These are phyloP conservation scores for Selenicereus undatus DNA, from an alignment of 148 eudicot species.

Conservation along the genomic window DNA sequence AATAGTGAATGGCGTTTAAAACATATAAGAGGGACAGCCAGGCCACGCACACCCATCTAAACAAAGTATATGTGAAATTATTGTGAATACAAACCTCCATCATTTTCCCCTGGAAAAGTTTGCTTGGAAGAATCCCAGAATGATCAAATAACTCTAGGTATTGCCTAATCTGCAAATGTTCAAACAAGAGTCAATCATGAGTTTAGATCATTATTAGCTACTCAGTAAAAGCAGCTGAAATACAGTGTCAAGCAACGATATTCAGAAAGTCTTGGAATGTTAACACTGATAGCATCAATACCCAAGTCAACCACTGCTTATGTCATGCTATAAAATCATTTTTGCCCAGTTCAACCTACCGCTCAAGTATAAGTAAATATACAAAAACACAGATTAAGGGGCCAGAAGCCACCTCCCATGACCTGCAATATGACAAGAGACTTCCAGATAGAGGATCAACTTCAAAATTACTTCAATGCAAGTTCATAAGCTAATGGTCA, in stretches of 20 bases:
- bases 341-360: not conserved
- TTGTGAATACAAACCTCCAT: conserved; percentile 55
- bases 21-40: not conserved
- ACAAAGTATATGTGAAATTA: not conserved
- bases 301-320: not conserved
- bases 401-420: not conserved
- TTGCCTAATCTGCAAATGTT: conserved; percentile 62
- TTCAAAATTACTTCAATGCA: not conserved
- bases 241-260: not conserved
- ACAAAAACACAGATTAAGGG: not conserved
- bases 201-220: not conserved
- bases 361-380: not conserved
- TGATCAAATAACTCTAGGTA: conserved; percentile 55
- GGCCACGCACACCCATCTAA: too few relatives aligned
- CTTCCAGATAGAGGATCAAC: not conserved
- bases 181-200: conserved; percentile 10
- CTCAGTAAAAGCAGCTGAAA: conserved; percentile 8
- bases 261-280: not conserved
- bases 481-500: not conserved
- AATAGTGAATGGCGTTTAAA: not conserved
- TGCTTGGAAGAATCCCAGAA: conserved; percentile 72
- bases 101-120: conserved; percentile 58
- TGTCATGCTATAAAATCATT: not conserved
- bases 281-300: too few relatives aligned
- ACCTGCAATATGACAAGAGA: not conserved